Evolutionary conservation across 345 rosid genomes (phyloP).

Genomic region (Erysimum cheiranthoides): DNA sequence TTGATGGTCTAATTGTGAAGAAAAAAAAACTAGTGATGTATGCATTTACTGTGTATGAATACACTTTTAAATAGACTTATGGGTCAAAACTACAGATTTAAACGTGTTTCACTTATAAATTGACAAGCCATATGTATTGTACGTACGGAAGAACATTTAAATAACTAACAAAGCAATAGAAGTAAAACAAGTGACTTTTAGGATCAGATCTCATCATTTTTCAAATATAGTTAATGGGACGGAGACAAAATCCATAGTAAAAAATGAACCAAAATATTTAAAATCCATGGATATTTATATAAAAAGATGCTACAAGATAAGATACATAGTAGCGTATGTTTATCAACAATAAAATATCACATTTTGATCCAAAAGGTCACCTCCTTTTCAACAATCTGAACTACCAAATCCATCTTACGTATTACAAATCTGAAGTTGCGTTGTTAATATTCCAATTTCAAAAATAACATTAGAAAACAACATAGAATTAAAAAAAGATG

Average conservation of each 20-base stretch:
- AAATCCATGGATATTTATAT: not conserved
- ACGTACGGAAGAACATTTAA: not conserved
- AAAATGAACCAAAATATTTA: not conserved
- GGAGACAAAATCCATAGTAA: not conserved
- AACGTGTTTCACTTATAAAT: not conserved
- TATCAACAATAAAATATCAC: slow-evolving; percentile 15
- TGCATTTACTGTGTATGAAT: not conserved
- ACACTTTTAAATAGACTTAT: not conserved
- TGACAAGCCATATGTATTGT: not conserved
- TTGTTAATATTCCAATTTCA: slow-evolving; percentile 15
- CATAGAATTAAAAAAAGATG: not conserved
- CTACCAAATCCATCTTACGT: slow-evolving; percentile 35
- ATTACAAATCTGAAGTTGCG: slow-evolving; percentile 24
- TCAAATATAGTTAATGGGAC: not conserved
- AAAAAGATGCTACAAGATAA: not conserved
- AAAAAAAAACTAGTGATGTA: not conserved
- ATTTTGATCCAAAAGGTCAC: not conserved
- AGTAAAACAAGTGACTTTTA: not conserved
- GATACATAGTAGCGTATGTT: not conserved
- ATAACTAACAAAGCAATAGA: not conserved
- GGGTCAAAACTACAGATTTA: not conserved
- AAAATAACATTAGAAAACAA: slow-evolving; percentile 12
- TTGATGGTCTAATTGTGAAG: not conserved
- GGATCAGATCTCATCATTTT: not conserved
- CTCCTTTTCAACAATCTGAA: slow-evolving; percentile 26